Evolutionary conservation across 2,329 filamentous ascomycete species (phyloP).

Genomic region (Calonectria pseudoturangicola): DNA sequence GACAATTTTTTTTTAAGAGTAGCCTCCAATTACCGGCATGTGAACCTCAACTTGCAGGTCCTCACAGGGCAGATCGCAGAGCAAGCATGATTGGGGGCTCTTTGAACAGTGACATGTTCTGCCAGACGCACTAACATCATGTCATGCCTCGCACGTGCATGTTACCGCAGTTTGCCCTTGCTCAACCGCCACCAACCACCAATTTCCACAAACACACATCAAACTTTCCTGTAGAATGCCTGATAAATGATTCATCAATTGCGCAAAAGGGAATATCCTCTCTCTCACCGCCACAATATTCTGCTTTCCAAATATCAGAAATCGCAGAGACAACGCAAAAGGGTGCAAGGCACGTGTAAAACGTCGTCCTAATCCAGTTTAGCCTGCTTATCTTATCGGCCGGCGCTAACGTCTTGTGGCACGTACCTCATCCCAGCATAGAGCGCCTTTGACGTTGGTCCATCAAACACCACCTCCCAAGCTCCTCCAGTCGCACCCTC

Average conservation of each 20-base stretch:
- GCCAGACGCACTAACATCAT: conserved; percentile 17
- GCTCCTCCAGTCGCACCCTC: conserved; percentile 35
- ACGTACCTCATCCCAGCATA: conserved; percentile 36
- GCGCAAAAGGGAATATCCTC: not conserved
- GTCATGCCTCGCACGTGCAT: conserved; percentile 27
- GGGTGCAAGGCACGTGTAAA: conserved; percentile 35
- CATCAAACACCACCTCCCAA: conserved; percentile 39
- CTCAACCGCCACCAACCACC: conserved; percentile 9
- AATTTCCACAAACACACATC: conserved; percentile 1
- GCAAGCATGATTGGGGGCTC: conserved; percentile 9
- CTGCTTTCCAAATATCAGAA: not conserved
- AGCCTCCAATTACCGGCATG: not conserved
- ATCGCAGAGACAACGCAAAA: not conserved
- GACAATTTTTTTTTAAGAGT: not conserved
- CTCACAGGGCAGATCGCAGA: not conserved
- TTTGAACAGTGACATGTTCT: not conserved
- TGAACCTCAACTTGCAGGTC: conserved; percentile 6
- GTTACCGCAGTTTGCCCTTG: conserved; percentile 4
- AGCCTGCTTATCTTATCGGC: conserved; percentile 41
- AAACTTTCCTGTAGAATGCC: not conserved
- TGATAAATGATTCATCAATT: not conserved
- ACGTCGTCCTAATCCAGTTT: conserved; percentile 30
- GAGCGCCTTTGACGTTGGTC: conserved; percentile 30
- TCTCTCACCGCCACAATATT: not conserved
- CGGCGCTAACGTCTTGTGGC: conserved; percentile 34